Evolutionary conservation across 495 filamentous ascomycete genomes (phyloP).

Genomic region (Cairneyella variabilis): DNA sequence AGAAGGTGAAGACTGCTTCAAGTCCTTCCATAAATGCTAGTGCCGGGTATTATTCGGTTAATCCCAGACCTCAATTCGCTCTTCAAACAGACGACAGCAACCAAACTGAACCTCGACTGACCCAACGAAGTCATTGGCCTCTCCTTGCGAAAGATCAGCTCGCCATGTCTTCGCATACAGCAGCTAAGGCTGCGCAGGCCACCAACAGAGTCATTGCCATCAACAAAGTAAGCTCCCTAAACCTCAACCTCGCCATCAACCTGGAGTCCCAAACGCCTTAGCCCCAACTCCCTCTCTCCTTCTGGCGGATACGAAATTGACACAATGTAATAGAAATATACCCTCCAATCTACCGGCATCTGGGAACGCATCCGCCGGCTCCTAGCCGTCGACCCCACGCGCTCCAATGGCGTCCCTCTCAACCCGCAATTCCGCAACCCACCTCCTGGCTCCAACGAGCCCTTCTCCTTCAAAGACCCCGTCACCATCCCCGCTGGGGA

Average conservation of each 20-base stretch:
- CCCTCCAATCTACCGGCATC: constrained; percentile 85
- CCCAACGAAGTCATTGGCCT: constrained; percentile 22
- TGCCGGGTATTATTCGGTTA: constrained; percentile 16
- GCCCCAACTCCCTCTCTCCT: background rate
- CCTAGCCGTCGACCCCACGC: constrained; percentile 80
- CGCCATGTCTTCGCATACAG: constrained; percentile 53
- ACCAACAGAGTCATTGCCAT: constrained; percentile 42
- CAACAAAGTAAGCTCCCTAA: constrained; percentile 34
- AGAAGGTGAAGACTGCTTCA: background rate
- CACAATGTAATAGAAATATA: constrained; percentile 73
- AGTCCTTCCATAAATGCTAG: constrained; percentile 3
- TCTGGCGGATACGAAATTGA: background rate
- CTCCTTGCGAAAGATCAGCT: constrained; percentile 10
- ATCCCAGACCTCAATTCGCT: background rate
- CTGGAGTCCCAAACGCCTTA: constrained; percentile 3
- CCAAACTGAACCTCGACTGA: too few species aligned
- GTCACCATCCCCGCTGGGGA: constrained; percentile 90
- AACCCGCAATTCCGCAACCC: constrained; percentile 92
- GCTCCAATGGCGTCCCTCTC: constrained; percentile 86
- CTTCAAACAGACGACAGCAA: too few species aligned
- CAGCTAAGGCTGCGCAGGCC: constrained; percentile 46
- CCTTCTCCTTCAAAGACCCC: constrained; percentile 78
- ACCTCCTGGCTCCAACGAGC: constrained; percentile 74
- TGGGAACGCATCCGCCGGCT: constrained; percentile 79
- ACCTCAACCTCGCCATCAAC: background rate